phyloP scores from a whole-genome alignment of 768 basidiomycete genomes.

The Macrocybe gigantea region DNA sequence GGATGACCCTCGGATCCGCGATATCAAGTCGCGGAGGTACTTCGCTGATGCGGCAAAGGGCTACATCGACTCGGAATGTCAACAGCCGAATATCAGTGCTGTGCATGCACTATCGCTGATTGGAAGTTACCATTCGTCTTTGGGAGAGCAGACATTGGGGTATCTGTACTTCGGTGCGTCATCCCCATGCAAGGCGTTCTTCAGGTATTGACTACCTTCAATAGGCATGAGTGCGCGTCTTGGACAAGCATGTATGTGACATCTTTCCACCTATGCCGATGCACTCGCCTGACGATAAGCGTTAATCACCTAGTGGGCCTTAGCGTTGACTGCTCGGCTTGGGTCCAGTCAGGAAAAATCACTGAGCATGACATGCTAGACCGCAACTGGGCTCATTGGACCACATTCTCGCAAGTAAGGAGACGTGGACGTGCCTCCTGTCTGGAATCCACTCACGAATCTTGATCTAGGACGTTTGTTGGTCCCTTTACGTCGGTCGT shows the following conservation, averaged over 20 bases:
- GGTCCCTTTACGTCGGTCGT: slow-evolving; percentile 63
- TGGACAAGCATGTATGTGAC: slow-evolving; percentile 49
- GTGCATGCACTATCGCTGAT: slow-evolving; percentile 37
- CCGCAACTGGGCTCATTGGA: slow-evolving; percentile 58
- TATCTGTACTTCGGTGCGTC: slow-evolving; percentile 42
- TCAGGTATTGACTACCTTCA: slow-evolving; percentile 4
- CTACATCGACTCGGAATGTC: slow-evolving; percentile 40
- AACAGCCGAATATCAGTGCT: slow-evolving; percentile 37
- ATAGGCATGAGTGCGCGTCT: slow-evolving; percentile 54
- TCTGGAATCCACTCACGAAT: slow-evolving; percentile 1
- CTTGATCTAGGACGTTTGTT: slow-evolving; percentile 45
- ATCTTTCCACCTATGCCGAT: too few species aligned
- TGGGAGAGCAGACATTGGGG: slow-evolving; percentile 41
- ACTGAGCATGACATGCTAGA: slow-evolving; percentile 47
- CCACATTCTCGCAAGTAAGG: slow-evolving; percentile 46
- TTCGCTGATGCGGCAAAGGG: slow-evolving; percentile 39
- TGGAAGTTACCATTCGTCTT: slow-evolving; percentile 39
- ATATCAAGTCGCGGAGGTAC: slow-evolving; percentile 33
- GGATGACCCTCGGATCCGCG: slow-evolving; percentile 36
- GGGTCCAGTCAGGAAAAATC: slow-evolving; percentile 49
- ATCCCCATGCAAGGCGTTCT: background rate
- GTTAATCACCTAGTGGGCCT: slow-evolving; percentile 39
- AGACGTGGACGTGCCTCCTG: background rate
- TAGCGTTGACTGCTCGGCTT: slow-evolving; percentile 48
- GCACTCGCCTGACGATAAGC: too few species aligned